Base-by-base conservation (phyloP, 371 early-diverging fungal genomes). In the Lichtheimia hyalospora region DNA sequence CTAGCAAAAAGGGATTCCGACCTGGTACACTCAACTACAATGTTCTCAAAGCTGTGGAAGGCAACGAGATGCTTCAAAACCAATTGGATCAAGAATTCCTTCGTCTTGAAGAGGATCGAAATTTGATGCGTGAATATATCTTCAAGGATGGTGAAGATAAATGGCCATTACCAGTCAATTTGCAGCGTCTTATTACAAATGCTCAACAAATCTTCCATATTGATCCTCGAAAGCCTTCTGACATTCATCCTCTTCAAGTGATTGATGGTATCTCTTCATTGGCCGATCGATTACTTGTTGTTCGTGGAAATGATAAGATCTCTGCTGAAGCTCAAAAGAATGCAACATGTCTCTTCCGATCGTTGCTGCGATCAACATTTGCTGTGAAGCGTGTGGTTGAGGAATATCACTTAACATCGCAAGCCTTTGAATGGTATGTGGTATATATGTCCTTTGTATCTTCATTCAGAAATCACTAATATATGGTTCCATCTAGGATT, bases 91-190 rank as follows among this genome's bases (percentile, higher is more conserved):
- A 84, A 34, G 99, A 97, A 83, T 97, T 82, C 70, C 64, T 68
- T 25, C 89, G 88, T 69, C 81, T 98, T 28, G 41, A 62, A 3
- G 77, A 84, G 20, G 99, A 97, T 67, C 88, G 97, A 25, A 53
- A 72, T 4, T 62, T 84, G 41, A 72, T 96, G 55, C 90, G 96
- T 60, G 74, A 77, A 20, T 84, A 84, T 49, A 89, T 97, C 51
- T 93, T 96, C 80, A 85, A 83, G 57, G 83, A 77, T 58, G 89
- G 91, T 57, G 87, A 91, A 53, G 82, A 81, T 52, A 77, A 72
- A 58, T 93, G 92, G 92, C 95, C 97, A 40, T 73, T 99, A 61
- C 97, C 98, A 13, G 90, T 92, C 53, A 98, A 99, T 69, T 68
- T 99, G 27, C 75, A 83, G 60, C 92, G 97, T 42, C 75, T 98